Evolutionary conservation across 352 stramenopile genomes (phyloP), one percentile per base, ranked within the genome.

Genomic region (Phytophthora sp.): DNA sequence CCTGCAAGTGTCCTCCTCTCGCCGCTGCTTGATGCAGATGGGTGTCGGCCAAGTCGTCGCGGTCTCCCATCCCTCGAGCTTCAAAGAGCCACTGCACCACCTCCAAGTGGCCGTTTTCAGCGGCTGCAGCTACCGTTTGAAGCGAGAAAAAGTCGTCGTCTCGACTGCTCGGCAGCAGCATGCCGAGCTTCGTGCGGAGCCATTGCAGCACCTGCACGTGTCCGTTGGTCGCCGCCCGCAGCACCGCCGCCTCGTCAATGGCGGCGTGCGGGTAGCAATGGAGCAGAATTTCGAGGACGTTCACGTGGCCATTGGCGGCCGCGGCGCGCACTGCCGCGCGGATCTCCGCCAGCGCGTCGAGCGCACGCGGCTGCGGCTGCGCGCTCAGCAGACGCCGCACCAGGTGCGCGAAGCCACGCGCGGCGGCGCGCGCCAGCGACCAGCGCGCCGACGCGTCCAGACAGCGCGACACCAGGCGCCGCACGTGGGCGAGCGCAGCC

Each of bases 51-150:
- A 38, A 28, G 2, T 5, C 15, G 6, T 26, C 23, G 6, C 46
- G 18, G 18, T 35, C n/a, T 10, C 45, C 23, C 18, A 35, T 35
- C 1, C 17, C 30, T 23, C 51, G 28, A 48, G 41, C 37, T 17
- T 66, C 26, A 32, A 66, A 28, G 2, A 75, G 27, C 68, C 68
- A 80, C 30, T 73, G 48, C 12, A 80, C 48, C 21, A 66, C 45
- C 13, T 65, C 43, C 8, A 77, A 62, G 35, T 68, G 45, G 10
- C 72, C 68, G 10, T 68, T 70, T 41, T 64, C 53, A 26, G 53
- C 68, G 6, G 63, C 48, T 37, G 34, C 27, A 44, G 37, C 49
- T 5, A 69, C 41, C 4, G 13, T 49, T 43, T 62, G 28, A 9
- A 58, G 9, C 2, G 53, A 37, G 28, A 48, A 74, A 21, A 69